phyloP scores from a whole-genome alignment of 2,329 filamentous ascomycete genomes.

The Samsoniella hepiali region DNA sequence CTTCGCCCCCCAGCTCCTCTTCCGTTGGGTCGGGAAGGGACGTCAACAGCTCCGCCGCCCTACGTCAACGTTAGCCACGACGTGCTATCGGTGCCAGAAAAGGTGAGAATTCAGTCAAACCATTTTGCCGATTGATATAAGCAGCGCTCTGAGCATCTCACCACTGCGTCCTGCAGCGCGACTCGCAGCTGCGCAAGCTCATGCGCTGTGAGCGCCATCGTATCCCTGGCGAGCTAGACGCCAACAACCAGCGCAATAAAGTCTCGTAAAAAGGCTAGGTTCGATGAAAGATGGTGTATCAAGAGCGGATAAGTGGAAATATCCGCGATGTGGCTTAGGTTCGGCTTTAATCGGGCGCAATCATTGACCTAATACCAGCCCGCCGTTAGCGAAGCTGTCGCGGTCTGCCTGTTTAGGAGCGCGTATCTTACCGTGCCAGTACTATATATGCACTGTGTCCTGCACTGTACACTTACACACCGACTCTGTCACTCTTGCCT shows the following conservation, averaged over 20 bases:
- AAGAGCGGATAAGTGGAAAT: background rate
- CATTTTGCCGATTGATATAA: conserved; percentile 97
- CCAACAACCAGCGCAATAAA: background rate
- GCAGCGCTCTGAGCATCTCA: conserved; percentile 91
- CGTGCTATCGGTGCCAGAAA: background rate
- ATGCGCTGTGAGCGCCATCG: conserved; percentile 53
- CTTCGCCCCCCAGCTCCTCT: conserved; percentile 45
- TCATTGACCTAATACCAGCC: background rate
- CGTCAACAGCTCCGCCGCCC: conserved; percentile 91
- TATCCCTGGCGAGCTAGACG: background rate
- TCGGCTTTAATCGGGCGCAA: background rate
- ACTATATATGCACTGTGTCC: background rate
- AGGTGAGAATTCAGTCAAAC: conserved; percentile 43
- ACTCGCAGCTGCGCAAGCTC: conserved; percentile 64
- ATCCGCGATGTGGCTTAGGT: background rate
- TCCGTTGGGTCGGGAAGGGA: conserved; percentile 66
- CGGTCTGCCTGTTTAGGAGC: conserved; percentile 7
- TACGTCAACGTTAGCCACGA: conserved; percentile 35
- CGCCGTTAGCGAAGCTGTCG: conserved; percentile 11
- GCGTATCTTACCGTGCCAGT: conserved; percentile 5
- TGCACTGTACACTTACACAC: conserved; percentile 1
- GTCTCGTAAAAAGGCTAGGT: background rate
- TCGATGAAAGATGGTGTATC: background rate
- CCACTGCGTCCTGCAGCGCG: conserved; percentile 77
- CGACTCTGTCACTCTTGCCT: background rate